Evolutionary conservation across 2,329 filamentous ascomycete genomes (phyloP), one percentile per base, ranked within the genome.

Genomic region (Harringtonia lauricola): DNA sequence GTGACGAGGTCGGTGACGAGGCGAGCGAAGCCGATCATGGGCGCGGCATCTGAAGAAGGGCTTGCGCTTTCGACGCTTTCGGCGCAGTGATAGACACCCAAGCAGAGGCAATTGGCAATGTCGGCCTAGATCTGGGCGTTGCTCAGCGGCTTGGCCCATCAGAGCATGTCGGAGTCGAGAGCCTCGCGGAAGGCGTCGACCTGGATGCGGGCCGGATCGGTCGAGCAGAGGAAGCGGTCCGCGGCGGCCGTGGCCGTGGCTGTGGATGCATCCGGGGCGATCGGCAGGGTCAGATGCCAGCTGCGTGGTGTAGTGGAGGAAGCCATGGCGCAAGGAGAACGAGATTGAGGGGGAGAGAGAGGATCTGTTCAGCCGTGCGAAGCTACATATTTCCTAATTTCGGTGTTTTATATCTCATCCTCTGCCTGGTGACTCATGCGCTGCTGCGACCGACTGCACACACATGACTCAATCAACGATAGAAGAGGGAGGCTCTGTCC

Each of bases 1-100:
- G 81, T 82, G 38, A 77, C 70, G 53, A 74, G 72, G 59, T 87
- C 83, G 9, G 82, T 87, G 41, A 86, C 64, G n/a, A 83, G 59
- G 29, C 83, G 68, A 2, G 70, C 72, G 44, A 81, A 67, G 1
- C 78, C 79, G 39, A 83, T 64, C 51, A 60, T 57, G 22, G 39
- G 36, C 24, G 38, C 49, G 13, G 50, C 51, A 15, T 5, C 8
- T 7, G 24, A 26, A 26, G 4, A 18, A 18, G 17, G 10, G n/a
- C n/a, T n/a, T n/a, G n/a, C n/a, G n/a, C n/a, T n/a, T 3, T 31
- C 40, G 41, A 36, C n/a, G 22, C 6, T 15, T 8, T 36, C 26
- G 4, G 9, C 14, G 38, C n/a, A 13, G 17, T 39, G 34, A 52
- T 80, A 83, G 5, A 83, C 53, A 8, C 72, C 74, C 31, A 83